Percentiles rank a stretch among this genome's conserved stretches.
phyloP scores from a whole-genome alignment of 2,329 filamentous ascomycete genomes.

The Passalora sequoiae region DNA sequence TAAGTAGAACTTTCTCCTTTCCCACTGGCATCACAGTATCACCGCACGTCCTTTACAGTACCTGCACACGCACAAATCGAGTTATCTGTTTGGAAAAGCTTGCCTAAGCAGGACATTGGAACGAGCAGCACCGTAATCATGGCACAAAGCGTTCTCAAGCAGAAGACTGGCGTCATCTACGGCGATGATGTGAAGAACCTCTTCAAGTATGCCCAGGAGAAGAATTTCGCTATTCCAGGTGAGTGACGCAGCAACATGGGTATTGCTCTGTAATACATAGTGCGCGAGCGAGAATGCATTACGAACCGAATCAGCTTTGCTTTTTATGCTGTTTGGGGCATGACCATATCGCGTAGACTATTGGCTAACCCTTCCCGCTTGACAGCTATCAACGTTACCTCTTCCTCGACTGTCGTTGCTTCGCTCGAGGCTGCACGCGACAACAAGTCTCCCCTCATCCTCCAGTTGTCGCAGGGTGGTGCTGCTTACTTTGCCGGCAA shows the following conservation, averaged over 20 bases:
- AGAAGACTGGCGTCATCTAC: conserved; percentile 38
- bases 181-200: conserved; percentile 46
- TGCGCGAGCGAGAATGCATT: too few relatives aligned
- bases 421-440: conserved; percentile 93
- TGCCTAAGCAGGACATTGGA: too few relatives aligned
- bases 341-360: too few relatives aligned
- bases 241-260: too few relatives aligned
- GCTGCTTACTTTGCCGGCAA: conserved; percentile 57
- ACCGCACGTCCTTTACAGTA: too few relatives aligned
- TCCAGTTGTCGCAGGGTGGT: conserved; percentile 91
- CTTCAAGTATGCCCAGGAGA: conserved; percentile 84
- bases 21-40: background rate
- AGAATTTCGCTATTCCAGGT: conserved; percentile 79
- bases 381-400: conserved; percentile 77
- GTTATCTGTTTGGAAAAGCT: background rate
- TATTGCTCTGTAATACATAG: too few relatives aligned
- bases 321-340: too few relatives aligned
- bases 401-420: conserved; percentile 79
- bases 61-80: conserved; percentile 2
- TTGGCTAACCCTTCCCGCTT: too few relatives aligned
- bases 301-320: too few relatives aligned
- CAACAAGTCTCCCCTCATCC: conserved; percentile 82
- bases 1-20: background rate
- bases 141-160: conserved; percentile 28
- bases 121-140: too few relatives aligned